Evolutionary conservation across 108 stramenopile genomes (phyloP).

Genomic region (Aurantiochytrium sp.): DNA sequence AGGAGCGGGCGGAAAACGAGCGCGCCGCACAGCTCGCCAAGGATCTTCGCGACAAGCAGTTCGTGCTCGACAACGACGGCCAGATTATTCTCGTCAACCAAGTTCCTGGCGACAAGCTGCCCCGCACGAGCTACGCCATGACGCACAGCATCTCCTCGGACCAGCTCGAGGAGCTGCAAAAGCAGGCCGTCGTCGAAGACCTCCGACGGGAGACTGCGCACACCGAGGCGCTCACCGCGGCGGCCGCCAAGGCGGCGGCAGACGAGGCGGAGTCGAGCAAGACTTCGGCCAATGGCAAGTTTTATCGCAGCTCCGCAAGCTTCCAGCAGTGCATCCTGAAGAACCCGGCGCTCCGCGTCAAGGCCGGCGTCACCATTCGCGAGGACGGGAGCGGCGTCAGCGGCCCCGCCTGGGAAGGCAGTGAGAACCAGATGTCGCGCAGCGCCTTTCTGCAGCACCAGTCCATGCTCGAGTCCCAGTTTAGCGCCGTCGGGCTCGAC

Average conservation of each 20-base stretch:
- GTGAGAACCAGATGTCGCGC: not conserved
- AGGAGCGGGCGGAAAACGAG: not conserved
- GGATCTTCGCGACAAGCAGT: not conserved
- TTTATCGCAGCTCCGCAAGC: slow-evolving; percentile 9
- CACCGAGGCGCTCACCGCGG: not conserved
- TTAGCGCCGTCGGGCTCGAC: not conserved
- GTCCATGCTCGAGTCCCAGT: slow-evolving; percentile 14
- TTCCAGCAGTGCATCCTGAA: slow-evolving; percentile 28
- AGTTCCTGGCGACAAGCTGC: not conserved
- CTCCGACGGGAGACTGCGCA: not conserved
- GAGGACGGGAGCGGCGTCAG: not conserved
- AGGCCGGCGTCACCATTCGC: not conserved
- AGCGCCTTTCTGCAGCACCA: not conserved
- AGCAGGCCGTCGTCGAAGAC: not conserved
- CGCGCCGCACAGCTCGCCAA: not conserved
- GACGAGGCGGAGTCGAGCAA: not conserved
- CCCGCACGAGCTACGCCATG: not conserved
- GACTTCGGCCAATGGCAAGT: not conserved
- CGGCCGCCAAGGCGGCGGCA: not conserved
- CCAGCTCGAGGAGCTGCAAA: not conserved
- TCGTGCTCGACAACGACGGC: not conserved
- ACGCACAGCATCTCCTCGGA: not conserved
- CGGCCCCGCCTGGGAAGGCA: not conserved
- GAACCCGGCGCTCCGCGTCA: not conserved
- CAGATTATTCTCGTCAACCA: not conserved